Percentiles rank a stretch among this genome's conserved stretches.
Evolutionary conservation across 2,329 filamentous ascomycete species (phyloP).

Genomic region (Clarireedia paspali): DNA sequence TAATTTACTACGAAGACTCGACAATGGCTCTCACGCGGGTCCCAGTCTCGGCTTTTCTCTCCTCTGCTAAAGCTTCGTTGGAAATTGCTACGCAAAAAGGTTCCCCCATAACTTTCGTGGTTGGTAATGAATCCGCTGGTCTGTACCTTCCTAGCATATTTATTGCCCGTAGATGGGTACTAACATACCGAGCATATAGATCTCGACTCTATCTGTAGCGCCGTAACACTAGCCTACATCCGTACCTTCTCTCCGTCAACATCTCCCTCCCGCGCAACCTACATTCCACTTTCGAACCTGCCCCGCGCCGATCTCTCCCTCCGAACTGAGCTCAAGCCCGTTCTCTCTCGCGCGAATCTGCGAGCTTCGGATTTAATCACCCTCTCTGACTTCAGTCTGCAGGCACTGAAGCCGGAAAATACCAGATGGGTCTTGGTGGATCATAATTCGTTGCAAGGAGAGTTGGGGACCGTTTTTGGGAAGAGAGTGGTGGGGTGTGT

Average conservation of each 20-base stretch:
- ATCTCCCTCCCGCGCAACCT: constrained; percentile 33
- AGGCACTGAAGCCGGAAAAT: constrained; percentile 34
- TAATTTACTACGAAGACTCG: background rate
- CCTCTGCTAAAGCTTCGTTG: constrained; percentile 41
- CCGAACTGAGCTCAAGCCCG: constrained; percentile 63
- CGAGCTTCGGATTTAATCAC: constrained; percentile 56
- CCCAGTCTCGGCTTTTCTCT: constrained; percentile 44
- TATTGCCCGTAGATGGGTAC: too few species aligned
- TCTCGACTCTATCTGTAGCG: constrained; percentile 71
- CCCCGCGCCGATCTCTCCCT: constrained; percentile 58
- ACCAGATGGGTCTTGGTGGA: constrained; percentile 71
- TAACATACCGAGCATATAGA: constrained; percentile 41
- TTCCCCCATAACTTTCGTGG: constrained; percentile 50
- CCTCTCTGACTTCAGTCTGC: constrained; percentile 50
- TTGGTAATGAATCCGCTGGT: constrained; percentile 64
- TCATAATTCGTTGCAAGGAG: constrained; percentile 66
- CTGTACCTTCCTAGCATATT: constrained; percentile 12
- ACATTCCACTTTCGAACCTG: constrained; percentile 69
- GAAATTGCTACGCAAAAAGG: constrained; percentile 35
- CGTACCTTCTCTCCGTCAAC: constrained; percentile 46
- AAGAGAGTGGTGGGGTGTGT: constrained; percentile 55
- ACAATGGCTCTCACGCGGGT: constrained; percentile 25
- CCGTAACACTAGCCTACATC: constrained; percentile 68
- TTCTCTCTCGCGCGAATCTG: constrained; percentile 55
- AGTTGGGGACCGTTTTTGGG: constrained; percentile 46